Conservation (phyloP, 169 alveolate species). For the Cryptosporidium meleagridis region DNA sequence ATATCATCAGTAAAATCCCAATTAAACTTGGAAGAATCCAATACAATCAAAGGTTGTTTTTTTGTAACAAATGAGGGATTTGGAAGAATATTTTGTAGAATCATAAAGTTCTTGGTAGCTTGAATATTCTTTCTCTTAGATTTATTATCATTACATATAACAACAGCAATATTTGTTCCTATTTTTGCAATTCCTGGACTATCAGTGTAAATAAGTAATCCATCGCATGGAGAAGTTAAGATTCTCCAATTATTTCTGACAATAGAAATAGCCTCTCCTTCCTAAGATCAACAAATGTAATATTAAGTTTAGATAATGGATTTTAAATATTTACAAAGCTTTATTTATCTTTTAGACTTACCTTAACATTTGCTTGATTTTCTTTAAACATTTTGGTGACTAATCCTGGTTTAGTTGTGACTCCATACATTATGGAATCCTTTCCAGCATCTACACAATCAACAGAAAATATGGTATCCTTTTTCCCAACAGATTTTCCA, state of each 20-base stretch:
- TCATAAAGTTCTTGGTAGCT: conserved; percentile 43
- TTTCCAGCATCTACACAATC: conserved; percentile 2
- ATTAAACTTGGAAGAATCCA: conserved; percentile 17
- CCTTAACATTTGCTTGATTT: conserved; percentile 38
- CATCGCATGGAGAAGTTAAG: conserved; percentile 62
- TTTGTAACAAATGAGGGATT: conserved; percentile 48
- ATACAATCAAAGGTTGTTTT: conserved; percentile 46
- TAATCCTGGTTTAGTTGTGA: conserved; percentile 27
- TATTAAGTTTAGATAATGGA: too few relatives aligned
- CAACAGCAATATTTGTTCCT: conserved; percentile 49
- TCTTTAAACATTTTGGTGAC: conserved; percentile 34
- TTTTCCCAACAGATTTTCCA: conserved; percentile 15
- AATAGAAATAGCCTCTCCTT: conserved; percentile 58
- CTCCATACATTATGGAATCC: conserved; percentile 15
- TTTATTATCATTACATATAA: conserved; percentile 28
- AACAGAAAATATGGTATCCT: conserved; percentile 8
- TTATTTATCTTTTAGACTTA: not conserved
- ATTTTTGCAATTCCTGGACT: conserved; percentile 43
- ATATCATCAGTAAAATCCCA: conserved; percentile 19
- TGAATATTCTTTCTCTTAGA: conserved; percentile 17
- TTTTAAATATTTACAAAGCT: not conserved
- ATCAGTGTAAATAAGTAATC: conserved; percentile 46
- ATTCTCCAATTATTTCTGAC: conserved; percentile 59
- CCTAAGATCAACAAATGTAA: conserved; percentile 2
- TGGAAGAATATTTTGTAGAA: conserved; percentile 35